Base-by-base conservation (phyloP, 2,329 filamentous ascomycete genomes). In the Sporothrix phasma region DNA sequence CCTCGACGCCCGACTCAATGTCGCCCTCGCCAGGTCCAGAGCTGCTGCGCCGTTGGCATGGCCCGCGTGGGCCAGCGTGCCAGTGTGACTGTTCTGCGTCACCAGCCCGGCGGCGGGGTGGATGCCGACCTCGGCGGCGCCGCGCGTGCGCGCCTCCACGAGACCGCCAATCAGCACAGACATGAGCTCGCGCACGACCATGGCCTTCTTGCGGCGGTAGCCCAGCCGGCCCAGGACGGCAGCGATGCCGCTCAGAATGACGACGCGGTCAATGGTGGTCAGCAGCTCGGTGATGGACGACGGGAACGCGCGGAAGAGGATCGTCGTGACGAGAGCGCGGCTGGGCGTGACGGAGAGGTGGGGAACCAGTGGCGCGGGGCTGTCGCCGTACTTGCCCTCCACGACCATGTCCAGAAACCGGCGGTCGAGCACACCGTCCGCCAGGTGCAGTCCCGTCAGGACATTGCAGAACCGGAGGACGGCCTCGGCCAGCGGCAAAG, bases 81-180 rank as follows among this genome's bases (percentile, higher is more conserved):
- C 29, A 29, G 22, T 31, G 41, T 10, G 22, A 29, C 46, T 54
- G 39, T 86, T 88, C 34, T 94, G 77, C 13, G 88, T 87, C 29
- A 91, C 87, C 60, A 97, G 78, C 0, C 91, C 92, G 10, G 93
- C 91, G 19, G 93, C 93, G 46, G 94, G 94, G 75, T 97, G 93
- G 41, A 99, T 90, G 3, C 93, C 94, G 71, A 94, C 90, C 72
- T 97, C 94, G n/a, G 94, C 92, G 46, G 94, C 94, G 37, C 93
- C 93, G 56, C 93, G 83, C 54, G 95, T 97, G 45, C 94, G 84
- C 17, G 94, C 94, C 74, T 97, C 91, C 4, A 96, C 88, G 8
- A 99, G 80, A 2, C 90, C 92, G 39, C 87, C 88, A 61, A 95
- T 90, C 46, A 97, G 80, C 17, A 92, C 86, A 3, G 87, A 88